Evolutionary conservation across 495 filamentous ascomycete genomes (phyloP).

Genomic region (Aspergillus indologenus): DNA sequence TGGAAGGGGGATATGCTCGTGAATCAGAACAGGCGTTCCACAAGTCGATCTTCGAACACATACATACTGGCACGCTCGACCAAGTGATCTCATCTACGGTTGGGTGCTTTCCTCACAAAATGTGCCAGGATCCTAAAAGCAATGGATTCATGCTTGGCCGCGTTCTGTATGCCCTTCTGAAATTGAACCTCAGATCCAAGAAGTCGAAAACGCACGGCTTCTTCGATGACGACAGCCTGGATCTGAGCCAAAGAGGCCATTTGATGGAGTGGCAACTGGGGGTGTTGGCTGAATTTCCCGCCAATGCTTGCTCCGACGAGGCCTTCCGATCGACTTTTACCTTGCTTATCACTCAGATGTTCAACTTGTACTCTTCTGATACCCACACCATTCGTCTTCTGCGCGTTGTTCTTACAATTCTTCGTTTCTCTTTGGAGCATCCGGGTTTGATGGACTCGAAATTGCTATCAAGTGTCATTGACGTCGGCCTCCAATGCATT

Average conservation of each 20-base stretch:
- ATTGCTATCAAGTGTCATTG: conserved; percentile 27
- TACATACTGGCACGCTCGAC: conserved; percentile 42
- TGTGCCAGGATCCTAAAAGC: conserved; percentile 35
- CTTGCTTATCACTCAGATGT: conserved; percentile 33
- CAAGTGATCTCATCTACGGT: conserved; percentile 29
- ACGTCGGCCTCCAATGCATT: conserved; percentile 36
- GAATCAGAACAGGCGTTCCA: conserved; percentile 42
- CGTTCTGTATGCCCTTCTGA: conserved; percentile 45
- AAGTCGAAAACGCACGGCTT: conserved; percentile 23
- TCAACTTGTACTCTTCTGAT: conserved; percentile 39
- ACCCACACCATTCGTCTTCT: conserved; percentile 45
- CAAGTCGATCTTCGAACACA: conserved; percentile 45
- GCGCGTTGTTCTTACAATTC: conserved; percentile 40
- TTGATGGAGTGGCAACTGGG: conserved; percentile 58
- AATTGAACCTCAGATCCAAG: conserved; percentile 38
- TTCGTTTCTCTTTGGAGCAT: conserved; percentile 41
- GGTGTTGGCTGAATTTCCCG: conserved; percentile 34
- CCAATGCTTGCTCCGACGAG: conserved; percentile 27
- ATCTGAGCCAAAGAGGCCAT: conserved; percentile 36
- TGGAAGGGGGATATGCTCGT: conserved; percentile 32
- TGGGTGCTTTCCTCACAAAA: conserved; percentile 22
- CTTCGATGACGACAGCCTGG: conserved; percentile 44
- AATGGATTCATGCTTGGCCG: conserved; percentile 45
- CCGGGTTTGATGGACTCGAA: conserved; percentile 30
- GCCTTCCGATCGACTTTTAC: conserved; percentile 31